Base-by-base conservation (phyloP, 805 yeast species). In the Kuraishia piskuri region DNA sequence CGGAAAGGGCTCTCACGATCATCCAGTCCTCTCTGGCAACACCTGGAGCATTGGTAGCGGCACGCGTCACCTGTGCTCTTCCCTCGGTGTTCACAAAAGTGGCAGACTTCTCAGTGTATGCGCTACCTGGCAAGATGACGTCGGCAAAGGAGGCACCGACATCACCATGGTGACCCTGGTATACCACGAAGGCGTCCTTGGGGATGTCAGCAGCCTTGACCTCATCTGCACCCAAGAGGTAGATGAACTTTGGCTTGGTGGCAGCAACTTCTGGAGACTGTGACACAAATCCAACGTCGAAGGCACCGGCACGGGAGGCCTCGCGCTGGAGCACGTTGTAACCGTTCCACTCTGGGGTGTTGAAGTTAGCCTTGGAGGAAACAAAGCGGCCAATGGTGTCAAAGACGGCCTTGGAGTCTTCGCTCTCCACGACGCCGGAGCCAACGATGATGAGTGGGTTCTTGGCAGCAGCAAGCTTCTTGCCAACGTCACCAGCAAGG, bases 91-190 rank as follows among this genome's bases (percentile, higher is more conserved):
- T 88, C 58, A 88, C 91, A 68, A 80, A 88, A 3, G 94, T 89
- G 54, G 88, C 90, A 24, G 83, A 73, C 71, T 88, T 89, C 69
- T 88, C 96, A 45, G 96, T 89, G 78, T 85, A 89, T 45, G 96
- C 96, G 37, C 91, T 78, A 50, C 91, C 91, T 49, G 96, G 96
- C 59, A 88, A 78, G 55, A 88, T 79, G 48, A 88, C 95, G 68
- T 88, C 96, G 48, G 96, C 96, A 61, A 82, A 79, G 8, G 92
- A 83, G 25, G 96, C 96, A 60, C 96, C 96, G 22, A 79, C 69
- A 62, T 88, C 96, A 72, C 96, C 96, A 70, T 88, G 96, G 70
- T 89, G 96, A 53, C 96, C 96, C 72, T 88, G 90, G 72, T 88
- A 88, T 52, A 88, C 83, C 26, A 89, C 96, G 67, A 88, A 89